Conservation (phyloP, 148 eudicot species). For the Arbutus unedo region DNA sequence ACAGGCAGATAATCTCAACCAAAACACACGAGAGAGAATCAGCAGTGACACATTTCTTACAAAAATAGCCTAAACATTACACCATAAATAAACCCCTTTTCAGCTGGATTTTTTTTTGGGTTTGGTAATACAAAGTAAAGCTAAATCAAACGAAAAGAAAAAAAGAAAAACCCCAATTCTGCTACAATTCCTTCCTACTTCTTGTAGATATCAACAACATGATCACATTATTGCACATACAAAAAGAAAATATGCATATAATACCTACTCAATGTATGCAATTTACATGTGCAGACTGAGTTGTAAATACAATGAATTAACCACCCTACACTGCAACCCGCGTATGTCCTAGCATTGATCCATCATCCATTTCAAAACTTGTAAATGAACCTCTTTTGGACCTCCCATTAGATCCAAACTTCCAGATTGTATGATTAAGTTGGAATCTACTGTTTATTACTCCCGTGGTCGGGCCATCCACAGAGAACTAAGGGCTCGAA, state of each 20-base stretch:
- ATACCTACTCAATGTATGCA: conserved; percentile 3
- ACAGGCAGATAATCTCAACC: not conserved
- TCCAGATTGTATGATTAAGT: not conserved
- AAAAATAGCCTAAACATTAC: not conserved
- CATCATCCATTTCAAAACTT: conserved; percentile 1
- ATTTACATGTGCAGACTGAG: conserved; percentile 14
- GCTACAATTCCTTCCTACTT: conserved; percentile 1
- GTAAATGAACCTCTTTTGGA: not conserved
- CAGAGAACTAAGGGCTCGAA: conserved; percentile 87
- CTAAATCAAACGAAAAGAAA: not conserved
- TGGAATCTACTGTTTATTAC: conserved; percentile 16
- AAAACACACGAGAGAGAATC: not conserved
- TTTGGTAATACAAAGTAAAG: conserved; percentile 7
- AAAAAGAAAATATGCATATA: not conserved
- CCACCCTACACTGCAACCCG: not conserved
- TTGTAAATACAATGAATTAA: not conserved
- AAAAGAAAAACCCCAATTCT: not conserved
- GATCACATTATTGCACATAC: conserved; percentile 3
- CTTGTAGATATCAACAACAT: conserved; percentile 14
- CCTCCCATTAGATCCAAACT: not conserved
- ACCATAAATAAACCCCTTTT: not conserved
- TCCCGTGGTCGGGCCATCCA: conserved; percentile 95
- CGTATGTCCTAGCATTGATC: not conserved
- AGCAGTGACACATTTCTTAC: not conserved
- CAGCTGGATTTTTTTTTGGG: not conserved